Evolutionary conservation across 108 stramenopile species (phyloP).

Genomic region (Schizochytrium sp.): DNA sequence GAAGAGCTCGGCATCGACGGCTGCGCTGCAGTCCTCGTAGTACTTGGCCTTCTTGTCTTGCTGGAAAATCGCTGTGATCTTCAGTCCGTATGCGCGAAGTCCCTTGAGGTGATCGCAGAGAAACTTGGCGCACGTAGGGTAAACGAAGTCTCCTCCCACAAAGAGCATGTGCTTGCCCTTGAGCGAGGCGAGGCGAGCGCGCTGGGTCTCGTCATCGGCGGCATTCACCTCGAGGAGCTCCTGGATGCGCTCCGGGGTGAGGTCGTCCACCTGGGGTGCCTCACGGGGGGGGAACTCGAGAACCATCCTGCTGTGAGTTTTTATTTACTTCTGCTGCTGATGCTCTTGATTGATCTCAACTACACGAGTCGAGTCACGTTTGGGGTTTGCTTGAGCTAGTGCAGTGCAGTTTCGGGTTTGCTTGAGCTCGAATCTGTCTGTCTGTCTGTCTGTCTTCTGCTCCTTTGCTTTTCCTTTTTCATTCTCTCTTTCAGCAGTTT

Average conservation of each 20-base stretch:
- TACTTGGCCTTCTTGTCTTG: background rate
- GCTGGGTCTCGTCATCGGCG: background rate
- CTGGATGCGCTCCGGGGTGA: constrained; percentile 35
- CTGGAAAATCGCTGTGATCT: constrained; percentile 37
- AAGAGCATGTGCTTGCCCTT: constrained; percentile 58
- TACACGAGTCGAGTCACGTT: no score
- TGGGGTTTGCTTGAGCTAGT: no score
- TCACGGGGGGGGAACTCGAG: constrained; percentile 19
- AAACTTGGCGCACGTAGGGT: constrained; percentile 40
- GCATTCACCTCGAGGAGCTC: constrained; percentile 45
- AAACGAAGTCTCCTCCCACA: constrained; percentile 34
- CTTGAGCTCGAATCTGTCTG: no score
- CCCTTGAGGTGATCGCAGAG: constrained; percentile 4
- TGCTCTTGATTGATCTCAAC: no score
- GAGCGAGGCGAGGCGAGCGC: constrained; percentile 10
- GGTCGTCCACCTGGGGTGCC: background rate
- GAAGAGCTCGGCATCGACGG: constrained; percentile 40
- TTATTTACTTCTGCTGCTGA: no score
- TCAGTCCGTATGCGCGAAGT: background rate
- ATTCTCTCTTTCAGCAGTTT: no score
- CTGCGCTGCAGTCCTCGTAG: background rate
- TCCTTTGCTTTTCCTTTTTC: no score
- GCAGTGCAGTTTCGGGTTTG: no score
- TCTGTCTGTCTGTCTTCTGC: no score
- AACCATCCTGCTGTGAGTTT: background rate